A percentile compares a stretch with the other conserved stretches of the same genome.
phyloP scores from a whole-genome alignment of 2,329 filamentous ascomycete species.

The Exophiala dermatitidis region DNA sequence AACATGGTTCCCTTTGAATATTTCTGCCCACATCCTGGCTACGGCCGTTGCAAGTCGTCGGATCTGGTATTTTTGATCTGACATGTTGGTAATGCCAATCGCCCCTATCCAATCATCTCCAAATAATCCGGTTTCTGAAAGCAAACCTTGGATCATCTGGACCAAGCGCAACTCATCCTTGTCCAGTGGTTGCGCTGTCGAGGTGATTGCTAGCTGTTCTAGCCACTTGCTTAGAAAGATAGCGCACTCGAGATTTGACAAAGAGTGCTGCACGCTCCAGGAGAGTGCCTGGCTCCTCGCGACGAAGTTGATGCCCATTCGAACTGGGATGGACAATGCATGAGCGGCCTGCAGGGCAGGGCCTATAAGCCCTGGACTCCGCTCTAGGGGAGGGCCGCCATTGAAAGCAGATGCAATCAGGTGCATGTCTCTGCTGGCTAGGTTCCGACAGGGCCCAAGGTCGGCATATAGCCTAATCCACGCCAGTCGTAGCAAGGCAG shows the following conservation, averaged over 20 bases:
- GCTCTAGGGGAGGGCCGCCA: conserved; percentile 57
- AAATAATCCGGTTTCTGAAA: too few species aligned
- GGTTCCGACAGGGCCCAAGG: conserved; percentile 53
- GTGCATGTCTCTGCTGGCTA: conserved; percentile 58
- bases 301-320: conserved; percentile 34
- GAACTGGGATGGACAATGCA: conserved; percentile 52
- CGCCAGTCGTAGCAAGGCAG: conserved; percentile 53
- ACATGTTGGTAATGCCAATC: too few species aligned
- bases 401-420: conserved; percentile 44
- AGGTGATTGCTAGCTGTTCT: too few species aligned
- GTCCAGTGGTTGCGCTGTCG: too few species aligned
- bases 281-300: conserved; percentile 34
- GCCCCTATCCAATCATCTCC: too few species aligned
- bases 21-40: too few species aligned
- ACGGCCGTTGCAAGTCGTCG: too few species aligned
- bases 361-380: conserved; percentile 31
- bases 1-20: too few species aligned
- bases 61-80: too few species aligned
- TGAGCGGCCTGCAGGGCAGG: conserved; percentile 34
- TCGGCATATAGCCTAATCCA: conserved; percentile 45
- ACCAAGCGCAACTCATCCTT: too few species aligned
- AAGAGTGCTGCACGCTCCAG: conserved; percentile 35
- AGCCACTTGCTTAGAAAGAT: conserved; percentile 42
- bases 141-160: too few species aligned
- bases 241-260: conserved; percentile 34